phyloP scores from a whole-genome alignment of 2,329 filamentous ascomycete genomes.

The Metarhizium guizhouense region DNA sequence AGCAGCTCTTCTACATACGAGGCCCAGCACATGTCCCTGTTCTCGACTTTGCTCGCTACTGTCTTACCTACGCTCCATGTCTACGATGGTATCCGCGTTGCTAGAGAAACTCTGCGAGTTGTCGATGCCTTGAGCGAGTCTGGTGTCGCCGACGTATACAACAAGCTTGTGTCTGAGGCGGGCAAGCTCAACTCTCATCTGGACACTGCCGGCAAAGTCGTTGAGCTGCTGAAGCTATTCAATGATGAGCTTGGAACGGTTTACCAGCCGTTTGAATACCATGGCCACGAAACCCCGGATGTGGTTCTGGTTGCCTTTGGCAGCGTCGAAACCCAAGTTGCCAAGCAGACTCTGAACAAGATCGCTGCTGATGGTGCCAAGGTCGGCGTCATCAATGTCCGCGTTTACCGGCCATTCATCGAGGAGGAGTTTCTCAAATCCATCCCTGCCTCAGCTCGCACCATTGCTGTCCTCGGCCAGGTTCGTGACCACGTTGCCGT shows the following conservation, averaged over 20 bases:
- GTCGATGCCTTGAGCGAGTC: conserved; percentile 71
- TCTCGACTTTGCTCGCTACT: conserved; percentile 71
- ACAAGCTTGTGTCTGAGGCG: conserved; percentile 52
- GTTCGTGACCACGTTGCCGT: conserved; percentile 67
- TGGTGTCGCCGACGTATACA: conserved; percentile 61
- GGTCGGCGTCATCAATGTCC: conserved; percentile 83
- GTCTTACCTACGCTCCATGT: conserved; percentile 78
- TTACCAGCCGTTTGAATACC: conserved; percentile 90
- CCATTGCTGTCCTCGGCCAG: conserved; percentile 81
- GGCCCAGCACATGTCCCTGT: conserved; percentile 89
- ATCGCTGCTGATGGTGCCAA: conserved; percentile 65
- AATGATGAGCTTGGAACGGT: conserved; percentile 91
- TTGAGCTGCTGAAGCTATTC: conserved; percentile 62
- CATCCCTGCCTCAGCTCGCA: conserved; percentile 66
- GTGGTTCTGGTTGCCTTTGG: conserved; percentile 87
- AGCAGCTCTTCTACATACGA: conserved; percentile 82
- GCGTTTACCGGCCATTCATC: conserved; percentile 88
- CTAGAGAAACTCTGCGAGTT: conserved; percentile 72
- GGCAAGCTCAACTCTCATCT: conserved; percentile 59
- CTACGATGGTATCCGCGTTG: conserved; percentile 78
- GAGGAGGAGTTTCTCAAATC: conserved; percentile 86
- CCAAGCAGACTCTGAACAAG: conserved; percentile 68
- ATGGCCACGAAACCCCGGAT: conserved; percentile 70
- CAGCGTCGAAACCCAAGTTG: conserved; percentile 79
- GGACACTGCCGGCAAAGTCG: conserved; percentile 62